Conservation (phyloP, 2,329 filamentous ascomycete genomes). For the Chaetomiaceae sp. region DNA sequence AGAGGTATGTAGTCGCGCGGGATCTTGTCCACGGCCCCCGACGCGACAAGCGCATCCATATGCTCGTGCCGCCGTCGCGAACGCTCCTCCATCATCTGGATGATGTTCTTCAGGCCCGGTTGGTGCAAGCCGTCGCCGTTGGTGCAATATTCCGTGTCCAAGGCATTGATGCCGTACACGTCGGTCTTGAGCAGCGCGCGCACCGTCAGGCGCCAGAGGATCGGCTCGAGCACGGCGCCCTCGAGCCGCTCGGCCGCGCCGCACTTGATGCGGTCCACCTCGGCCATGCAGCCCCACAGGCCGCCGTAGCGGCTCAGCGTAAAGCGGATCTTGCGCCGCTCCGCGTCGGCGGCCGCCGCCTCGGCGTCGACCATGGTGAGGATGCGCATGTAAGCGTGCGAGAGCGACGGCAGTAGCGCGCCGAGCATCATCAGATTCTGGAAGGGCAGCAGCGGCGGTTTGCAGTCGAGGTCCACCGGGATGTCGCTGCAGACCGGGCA, state of each 20-base stretch:
- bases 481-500: slow-evolving; percentile 45
- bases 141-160: not conserved
- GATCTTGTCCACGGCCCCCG: slow-evolving; percentile 29
- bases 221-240: slow-evolving; percentile 43
- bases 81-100: slow-evolving; percentile 46
- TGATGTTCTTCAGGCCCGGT: slow-evolving; percentile 49
- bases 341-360: slow-evolving; percentile 37
- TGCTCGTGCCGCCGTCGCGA: slow-evolving; percentile 43
- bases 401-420: slow-evolving; percentile 51
- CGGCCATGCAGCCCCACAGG: slow-evolving; percentile 36
- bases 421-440: slow-evolving; percentile 56
- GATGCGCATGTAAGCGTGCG: slow-evolving; percentile 51
- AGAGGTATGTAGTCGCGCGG: slow-evolving; percentile 26
- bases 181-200: slow-evolving; percentile 50
- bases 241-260: slow-evolving; percentile 30
- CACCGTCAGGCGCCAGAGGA: slow-evolving; percentile 48
- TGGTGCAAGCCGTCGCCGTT: slow-evolving; percentile 29
- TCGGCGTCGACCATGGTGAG: slow-evolving; percentile 50
- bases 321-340: slow-evolving; percentile 39
- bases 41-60: slow-evolving; percentile 40
- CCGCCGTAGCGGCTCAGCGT: slow-evolving; percentile 43
- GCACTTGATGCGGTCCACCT: slow-evolving; percentile 24
- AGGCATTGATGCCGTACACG: slow-evolving; percentile 46
- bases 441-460: slow-evolving; percentile 40
- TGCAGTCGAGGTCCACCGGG: slow-evolving; percentile 18